Conservation (phyloP, 805 yeast species). For the Zygoascus biomembranicola region DNA sequence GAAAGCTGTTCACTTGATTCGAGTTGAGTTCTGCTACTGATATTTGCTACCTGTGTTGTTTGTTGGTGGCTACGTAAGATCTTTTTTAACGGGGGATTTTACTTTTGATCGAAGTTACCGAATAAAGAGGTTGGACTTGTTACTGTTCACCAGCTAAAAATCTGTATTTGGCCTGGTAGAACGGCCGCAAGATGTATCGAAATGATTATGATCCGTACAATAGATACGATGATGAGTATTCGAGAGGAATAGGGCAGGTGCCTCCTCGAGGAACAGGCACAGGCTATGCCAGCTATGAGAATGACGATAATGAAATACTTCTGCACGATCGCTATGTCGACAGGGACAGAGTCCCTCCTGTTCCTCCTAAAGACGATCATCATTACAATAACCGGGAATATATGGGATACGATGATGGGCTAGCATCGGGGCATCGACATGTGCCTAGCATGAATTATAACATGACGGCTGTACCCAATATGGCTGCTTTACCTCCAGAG, state of each 20-base stretch:
- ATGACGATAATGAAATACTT: slow-evolving; percentile 1
- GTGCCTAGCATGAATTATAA: not conserved
- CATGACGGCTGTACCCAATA: not conserved
- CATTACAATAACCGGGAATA: not conserved
- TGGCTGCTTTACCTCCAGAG: not conserved
- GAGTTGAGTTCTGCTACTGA: no score
- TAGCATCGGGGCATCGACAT: not conserved
- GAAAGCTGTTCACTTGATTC: no score
- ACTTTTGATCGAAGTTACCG: no score
- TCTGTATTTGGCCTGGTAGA: not conserved
- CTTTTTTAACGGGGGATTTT: no score
- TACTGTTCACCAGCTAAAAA: no score
- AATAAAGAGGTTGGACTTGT: no score
- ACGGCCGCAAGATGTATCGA: not conserved
- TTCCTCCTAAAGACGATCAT: slow-evolving; percentile 1
- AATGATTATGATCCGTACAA: not conserved
- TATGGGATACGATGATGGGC: not conserved
- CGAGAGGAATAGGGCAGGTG: not conserved
- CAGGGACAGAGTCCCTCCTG: not conserved
- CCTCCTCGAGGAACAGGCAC: not conserved
- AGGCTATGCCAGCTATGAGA: not conserved
- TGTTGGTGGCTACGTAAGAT: no score
- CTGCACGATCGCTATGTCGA: not conserved
- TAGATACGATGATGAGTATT: not conserved
- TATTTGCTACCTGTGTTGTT: no score